Evolutionary conservation across 2,329 filamentous ascomycete species (phyloP).

Genomic region (Aspergillus tubingensis): DNA sequence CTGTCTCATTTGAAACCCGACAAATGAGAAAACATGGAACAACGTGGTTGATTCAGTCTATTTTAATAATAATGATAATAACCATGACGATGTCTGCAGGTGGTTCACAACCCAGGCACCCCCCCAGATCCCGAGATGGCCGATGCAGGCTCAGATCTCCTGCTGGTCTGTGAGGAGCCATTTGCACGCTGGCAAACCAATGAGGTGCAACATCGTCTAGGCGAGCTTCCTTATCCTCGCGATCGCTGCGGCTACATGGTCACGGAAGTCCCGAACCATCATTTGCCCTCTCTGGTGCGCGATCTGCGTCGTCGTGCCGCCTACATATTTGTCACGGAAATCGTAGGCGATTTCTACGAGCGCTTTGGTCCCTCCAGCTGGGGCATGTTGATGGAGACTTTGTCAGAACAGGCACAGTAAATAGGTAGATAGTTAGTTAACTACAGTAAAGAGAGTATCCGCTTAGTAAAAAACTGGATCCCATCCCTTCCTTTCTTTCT

Average conservation of each 20-base stretch:
- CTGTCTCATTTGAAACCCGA: neutral
- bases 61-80: neutral
- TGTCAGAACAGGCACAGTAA: conserved; percentile 3
- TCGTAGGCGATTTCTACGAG: conserved; percentile 22
- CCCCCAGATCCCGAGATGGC: conserved; percentile 14
- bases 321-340: conserved; percentile 20
- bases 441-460: too few relatives aligned
- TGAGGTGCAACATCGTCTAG: conserved; percentile 19
- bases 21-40: neutral
- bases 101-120: conserved; percentile 22
- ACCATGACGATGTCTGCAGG: conserved; percentile 1
- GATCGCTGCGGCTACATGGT: conserved; percentile 16
- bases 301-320: conserved; percentile 15
- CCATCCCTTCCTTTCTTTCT: too few relatives aligned
- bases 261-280: conserved; percentile 17
- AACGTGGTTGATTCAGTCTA: neutral
- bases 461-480: too few relatives aligned
- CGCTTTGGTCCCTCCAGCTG: conserved; percentile 18
- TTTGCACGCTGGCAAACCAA: conserved; percentile 12
- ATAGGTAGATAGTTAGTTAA: too few relatives aligned
- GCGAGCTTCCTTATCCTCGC: conserved; percentile 11
- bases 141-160: conserved; percentile 12
- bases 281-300: conserved; percentile 16
- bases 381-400: conserved; percentile 14
- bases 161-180: conserved; percentile 20